phyloP scores from a whole-genome alignment of 2,329 filamentous ascomycete genomes.

The Penicillium frequentans region DNA sequence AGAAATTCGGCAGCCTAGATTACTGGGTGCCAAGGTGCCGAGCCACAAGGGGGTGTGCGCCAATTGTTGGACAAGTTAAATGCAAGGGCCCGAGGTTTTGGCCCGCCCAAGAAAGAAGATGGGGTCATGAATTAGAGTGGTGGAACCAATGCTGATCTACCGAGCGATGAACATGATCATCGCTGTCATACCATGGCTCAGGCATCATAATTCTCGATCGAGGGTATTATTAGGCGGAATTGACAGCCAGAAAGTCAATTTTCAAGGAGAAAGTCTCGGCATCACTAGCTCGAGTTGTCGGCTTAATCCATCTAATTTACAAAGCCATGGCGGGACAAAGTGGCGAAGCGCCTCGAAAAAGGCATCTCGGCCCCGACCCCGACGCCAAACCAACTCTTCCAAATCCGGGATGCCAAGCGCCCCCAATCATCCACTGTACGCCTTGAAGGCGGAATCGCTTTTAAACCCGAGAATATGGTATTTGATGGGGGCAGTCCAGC shows the following conservation, averaged over 20 bases:
- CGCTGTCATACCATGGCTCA: constrained; percentile 7
- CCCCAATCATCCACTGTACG: background rate
- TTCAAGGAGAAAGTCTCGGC: background rate
- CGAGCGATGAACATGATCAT: background rate
- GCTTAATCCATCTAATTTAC: background rate
- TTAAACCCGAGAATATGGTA: background rate
- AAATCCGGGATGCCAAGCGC: background rate
- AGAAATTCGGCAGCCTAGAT: background rate
- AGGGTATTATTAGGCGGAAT: background rate
- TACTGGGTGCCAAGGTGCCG: background rate
- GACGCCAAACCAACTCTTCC: background rate
- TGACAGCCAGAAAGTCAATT: background rate
- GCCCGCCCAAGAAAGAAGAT: background rate
- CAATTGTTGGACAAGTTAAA: too few species aligned
- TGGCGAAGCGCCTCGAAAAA: background rate
- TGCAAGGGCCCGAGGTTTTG: background rate
- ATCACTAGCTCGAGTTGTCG: background rate
- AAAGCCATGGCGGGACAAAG: background rate
- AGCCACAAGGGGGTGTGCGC: background rate
- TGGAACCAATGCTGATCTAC: constrained; percentile 20
- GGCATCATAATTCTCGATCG: background rate
- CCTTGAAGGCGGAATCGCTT: background rate
- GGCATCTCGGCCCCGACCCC: background rate
- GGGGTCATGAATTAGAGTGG: constrained; percentile 15
- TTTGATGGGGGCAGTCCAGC: background rate